Evolutionary conservation across 2,329 filamentous ascomycete genomes (phyloP).

Genomic region (Hirsutella minnesotensis): DNA sequence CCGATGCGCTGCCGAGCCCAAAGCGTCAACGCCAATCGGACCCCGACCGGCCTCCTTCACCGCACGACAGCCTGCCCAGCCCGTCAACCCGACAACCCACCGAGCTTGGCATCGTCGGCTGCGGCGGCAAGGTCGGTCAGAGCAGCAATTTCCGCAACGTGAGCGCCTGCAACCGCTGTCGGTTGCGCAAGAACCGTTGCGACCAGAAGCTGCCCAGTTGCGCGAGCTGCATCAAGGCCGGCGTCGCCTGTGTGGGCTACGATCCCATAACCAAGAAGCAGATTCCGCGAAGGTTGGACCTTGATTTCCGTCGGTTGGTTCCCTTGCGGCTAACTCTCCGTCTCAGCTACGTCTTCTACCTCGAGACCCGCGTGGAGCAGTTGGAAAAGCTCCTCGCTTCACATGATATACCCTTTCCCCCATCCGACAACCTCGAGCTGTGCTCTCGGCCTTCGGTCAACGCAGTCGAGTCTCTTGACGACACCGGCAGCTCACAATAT

Average conservation of each 20-base stretch:
- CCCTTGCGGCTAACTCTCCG: too few species aligned
- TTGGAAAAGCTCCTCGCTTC: slow-evolving; percentile 64
- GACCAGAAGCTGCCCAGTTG: slow-evolving; percentile 89
- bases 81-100: slow-evolving; percentile 19
- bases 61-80: slow-evolving; percentile 17
- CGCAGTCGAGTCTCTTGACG: slow-evolving; percentile 16
- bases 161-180: slow-evolving; percentile 87
- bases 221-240: slow-evolving; percentile 85
- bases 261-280: slow-evolving; percentile 94
- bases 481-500: slow-evolving; percentile 20
- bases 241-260: slow-evolving; percentile 84
- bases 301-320: too few species aligned
- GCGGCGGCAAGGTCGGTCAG: slow-evolving; percentile 35
- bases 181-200: slow-evolving; percentile 86
- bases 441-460: slow-evolving; percentile 38
- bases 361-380: slow-evolving; percentile 76
- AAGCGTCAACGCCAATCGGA: slow-evolving; percentile 43
- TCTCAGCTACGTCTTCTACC: slow-evolving; percentile 93
- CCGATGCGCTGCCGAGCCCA: slow-evolving; percentile 33
- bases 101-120: background rate
- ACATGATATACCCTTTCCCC: slow-evolving; percentile 60
- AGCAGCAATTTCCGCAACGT: slow-evolving; percentile 72
- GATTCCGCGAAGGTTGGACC: slow-evolving; percentile 69
- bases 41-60: slow-evolving; percentile 35
- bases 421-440: slow-evolving; percentile 57